A percentile compares a stretch with the other conserved stretches of the same genome.
phyloP scores from a whole-genome alignment of 805 yeast species.

The Cyberlindnera petersonii region DNA sequence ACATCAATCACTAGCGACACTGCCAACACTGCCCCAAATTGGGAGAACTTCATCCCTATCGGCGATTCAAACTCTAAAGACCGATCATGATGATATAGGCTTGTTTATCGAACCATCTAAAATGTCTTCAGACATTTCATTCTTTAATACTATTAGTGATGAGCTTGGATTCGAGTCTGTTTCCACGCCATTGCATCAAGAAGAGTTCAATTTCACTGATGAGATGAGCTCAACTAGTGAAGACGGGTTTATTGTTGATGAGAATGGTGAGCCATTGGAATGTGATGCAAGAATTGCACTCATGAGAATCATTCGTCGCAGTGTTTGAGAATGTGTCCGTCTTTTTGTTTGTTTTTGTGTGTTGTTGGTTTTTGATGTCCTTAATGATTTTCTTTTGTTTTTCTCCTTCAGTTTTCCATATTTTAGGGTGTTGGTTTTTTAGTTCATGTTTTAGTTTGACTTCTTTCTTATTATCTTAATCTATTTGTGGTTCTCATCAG shows the following conservation, averaged over 20 bases:
- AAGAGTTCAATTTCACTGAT: slow-evolving; percentile 6
- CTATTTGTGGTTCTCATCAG: no score
- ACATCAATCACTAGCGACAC: slow-evolving; percentile 21
- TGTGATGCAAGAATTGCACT: slow-evolving; percentile 30
- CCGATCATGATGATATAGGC: slow-evolving; percentile 13
- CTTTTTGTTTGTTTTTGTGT: background rate
- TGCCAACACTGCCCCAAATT: slow-evolving; percentile 4
- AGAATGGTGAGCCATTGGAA: slow-evolving; percentile 19
- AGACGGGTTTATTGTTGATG: slow-evolving; percentile 15
- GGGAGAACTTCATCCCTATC: slow-evolving; percentile 19
- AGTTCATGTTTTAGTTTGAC: background rate
- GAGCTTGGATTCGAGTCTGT: slow-evolving; percentile 11
- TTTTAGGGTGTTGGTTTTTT: no score
- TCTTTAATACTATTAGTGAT: slow-evolving; percentile 20
- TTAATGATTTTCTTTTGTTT: background rate
- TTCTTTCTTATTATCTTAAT: no score
- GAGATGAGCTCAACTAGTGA: slow-evolving; percentile 13
- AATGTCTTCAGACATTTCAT: slow-evolving; percentile 17
- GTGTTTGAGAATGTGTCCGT: slow-evolving; percentile 18
- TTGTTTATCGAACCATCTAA: slow-evolving; percentile 24
- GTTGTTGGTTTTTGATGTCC: background rate
- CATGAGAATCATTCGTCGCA: slow-evolving; percentile 28
- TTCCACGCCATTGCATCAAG: slow-evolving; percentile 5
- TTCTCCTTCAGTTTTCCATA: no score
- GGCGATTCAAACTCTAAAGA: slow-evolving; percentile 10